Conservation (phyloP, 192 early-diverging fungal genomes). For the Rhizoclosmatium sp. region DNA sequence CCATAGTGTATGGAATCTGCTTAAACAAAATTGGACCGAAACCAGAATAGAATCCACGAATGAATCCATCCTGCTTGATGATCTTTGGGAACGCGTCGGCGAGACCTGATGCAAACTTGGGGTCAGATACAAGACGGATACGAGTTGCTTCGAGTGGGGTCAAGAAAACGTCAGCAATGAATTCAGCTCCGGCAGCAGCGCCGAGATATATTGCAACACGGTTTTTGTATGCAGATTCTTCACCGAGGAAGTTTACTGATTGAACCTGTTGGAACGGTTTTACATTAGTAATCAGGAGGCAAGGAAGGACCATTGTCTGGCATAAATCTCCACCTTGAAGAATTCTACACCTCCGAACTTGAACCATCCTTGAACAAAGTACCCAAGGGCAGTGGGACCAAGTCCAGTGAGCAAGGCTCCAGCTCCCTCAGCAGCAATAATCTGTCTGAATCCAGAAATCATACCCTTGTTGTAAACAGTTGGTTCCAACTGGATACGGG, state of each 20-base stretch:
- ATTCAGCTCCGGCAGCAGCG: constrained; percentile 73
- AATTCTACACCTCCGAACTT: constrained; percentile 93
- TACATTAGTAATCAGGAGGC: constrained; percentile 65
- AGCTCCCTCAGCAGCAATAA: constrained; percentile 70
- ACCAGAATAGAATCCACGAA: constrained; percentile 77
- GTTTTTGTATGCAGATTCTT: constrained; percentile 64
- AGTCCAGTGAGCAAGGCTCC: constrained; percentile 79
- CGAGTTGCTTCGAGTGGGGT: constrained; percentile 79
- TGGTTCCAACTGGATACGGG: constrained; percentile 75
- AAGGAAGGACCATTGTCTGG: constrained; percentile 61
- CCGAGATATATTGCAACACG: constrained; percentile 71
- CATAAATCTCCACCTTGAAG: constrained; percentile 71
- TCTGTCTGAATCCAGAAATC: constrained; percentile 49
- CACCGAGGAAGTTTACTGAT: constrained; percentile 57
- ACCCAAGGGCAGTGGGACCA: constrained; percentile 81
- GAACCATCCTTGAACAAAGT: constrained; percentile 83
- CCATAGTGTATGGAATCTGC: constrained; percentile 83
- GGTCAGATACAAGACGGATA: constrained; percentile 77
- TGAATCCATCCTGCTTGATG: constrained; percentile 69
- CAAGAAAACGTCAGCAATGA: constrained; percentile 78
- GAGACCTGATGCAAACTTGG: constrained; percentile 70
- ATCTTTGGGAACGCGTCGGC: constrained; percentile 66
- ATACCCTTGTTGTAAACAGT: constrained; percentile 50
- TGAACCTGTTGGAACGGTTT: constrained; percentile 61
- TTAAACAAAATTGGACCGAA: constrained; percentile 80